Conservation (phyloP, 1,284 basidiomycete species). For the Porodaedalea pini region DNA sequence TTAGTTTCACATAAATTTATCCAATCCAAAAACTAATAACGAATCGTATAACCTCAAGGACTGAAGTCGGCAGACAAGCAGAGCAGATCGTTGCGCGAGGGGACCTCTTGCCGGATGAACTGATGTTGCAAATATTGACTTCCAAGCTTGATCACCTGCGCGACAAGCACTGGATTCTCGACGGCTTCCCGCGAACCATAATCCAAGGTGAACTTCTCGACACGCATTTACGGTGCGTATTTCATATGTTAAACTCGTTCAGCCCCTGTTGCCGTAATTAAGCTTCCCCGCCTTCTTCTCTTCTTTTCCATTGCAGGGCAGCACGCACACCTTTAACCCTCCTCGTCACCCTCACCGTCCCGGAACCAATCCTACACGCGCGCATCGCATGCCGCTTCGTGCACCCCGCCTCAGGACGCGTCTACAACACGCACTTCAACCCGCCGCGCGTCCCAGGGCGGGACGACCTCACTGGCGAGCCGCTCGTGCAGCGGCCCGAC, state of each 20-base stretch:
- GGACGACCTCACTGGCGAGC: constrained; percentile 93
- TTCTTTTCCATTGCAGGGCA: constrained; percentile 36
- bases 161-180: constrained; percentile 88
- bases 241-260: not conserved
- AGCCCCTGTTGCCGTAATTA: too few species aligned
- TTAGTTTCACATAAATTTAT: constrained; percentile 28
- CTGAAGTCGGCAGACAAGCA: constrained; percentile 66
- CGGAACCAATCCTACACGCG: constrained; percentile 84
- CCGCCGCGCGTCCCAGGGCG: constrained; percentile 81
- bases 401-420: constrained; percentile 87
- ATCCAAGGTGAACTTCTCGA: constrained; percentile 87
- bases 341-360: constrained; percentile 88
- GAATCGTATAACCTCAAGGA: constrained; percentile 36
- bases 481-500: constrained; percentile 85
- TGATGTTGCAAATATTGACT: constrained; percentile 73
- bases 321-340: constrained; percentile 70
- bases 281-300: not conserved
- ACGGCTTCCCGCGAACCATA: constrained; percentile 94
- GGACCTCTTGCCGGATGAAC: constrained; percentile 70
- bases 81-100: constrained; percentile 75
- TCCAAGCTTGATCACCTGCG: constrained; percentile 66
- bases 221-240: constrained; percentile 57
- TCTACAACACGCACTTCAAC: constrained; percentile 93
- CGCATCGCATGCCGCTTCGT: constrained; percentile 95
- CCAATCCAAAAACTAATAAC: not conserved